A percentile compares a stretch with the other conserved stretches of the same genome.
These are phyloP conservation scores for Saccharomyces paradoxus DNA, from an alignment of 805 yeast genomes.

Conservation along the genomic window DNA sequence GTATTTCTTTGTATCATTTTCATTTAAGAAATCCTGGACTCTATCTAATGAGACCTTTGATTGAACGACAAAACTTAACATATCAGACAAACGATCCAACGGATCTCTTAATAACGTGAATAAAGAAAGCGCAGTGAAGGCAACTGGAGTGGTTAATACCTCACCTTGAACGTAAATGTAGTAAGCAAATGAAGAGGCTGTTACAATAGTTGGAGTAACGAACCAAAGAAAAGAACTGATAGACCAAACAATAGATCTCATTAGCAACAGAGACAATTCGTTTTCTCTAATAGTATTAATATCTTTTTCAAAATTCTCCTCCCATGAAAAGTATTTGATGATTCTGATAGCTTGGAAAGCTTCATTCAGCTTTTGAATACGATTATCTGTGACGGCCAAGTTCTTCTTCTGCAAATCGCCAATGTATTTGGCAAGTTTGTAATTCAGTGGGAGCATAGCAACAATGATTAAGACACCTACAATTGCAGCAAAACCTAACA, in stretches of 20 bases:
- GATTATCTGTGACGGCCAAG: conserved; percentile 72
- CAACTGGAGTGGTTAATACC: conserved; percentile 72
- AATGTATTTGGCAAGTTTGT: conserved; percentile 47
- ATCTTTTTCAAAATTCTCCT: conserved; percentile 58
- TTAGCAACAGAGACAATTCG: conserved; percentile 50
- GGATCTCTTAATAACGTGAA: conserved; percentile 76
- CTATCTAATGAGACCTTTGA: conserved; percentile 83
- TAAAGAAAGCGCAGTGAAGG: conserved; percentile 77
- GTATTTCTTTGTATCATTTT: conserved; percentile 76
- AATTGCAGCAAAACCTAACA: conserved; percentile 77
- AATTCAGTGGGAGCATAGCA: conserved; percentile 59
- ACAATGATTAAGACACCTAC: conserved; percentile 63
- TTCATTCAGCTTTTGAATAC: conserved; percentile 83
- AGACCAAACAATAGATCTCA: conserved; percentile 56
- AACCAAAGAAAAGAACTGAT: conserved; percentile 57
- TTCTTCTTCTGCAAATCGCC: conserved; percentile 59
- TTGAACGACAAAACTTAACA: conserved; percentile 70
- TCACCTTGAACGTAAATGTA: conserved; percentile 59
- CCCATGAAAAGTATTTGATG: conserved; percentile 91
- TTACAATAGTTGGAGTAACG: conserved; percentile 67
- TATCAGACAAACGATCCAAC: conserved; percentile 74
- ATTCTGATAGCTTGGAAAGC: conserved; percentile 78
- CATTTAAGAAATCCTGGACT: conserved; percentile 62
- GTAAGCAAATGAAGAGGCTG: conserved; percentile 67
- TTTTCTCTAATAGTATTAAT: conserved; percentile 60